Evolutionary conservation across 495 filamentous ascomycete species (phyloP).

Genomic region (Tetracladium marchalianum): DNA sequence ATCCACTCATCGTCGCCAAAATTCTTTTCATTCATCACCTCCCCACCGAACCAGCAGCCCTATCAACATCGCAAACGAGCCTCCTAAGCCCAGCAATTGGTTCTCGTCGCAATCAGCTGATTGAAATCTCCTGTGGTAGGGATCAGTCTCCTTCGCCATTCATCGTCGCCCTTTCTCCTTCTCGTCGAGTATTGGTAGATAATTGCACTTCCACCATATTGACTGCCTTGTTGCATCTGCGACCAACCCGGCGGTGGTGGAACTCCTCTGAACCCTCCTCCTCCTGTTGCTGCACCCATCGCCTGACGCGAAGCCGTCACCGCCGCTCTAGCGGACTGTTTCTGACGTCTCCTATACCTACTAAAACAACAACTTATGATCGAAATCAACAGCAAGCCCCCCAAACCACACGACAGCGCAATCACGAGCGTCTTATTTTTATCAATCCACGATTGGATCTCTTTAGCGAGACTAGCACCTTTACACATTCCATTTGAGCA

Average conservation of each 20-base stretch:
- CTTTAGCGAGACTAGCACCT: constrained; percentile 49
- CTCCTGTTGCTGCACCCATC: no score
- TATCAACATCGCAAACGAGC: neutral
- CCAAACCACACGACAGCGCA: constrained; percentile 58
- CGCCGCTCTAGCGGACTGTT: neutral
- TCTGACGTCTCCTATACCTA: constrained; percentile 37
- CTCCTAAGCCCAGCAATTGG: constrained; percentile 14
- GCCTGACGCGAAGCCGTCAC: constrained; percentile 3
- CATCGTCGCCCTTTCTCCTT: neutral
- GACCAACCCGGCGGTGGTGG: neutral
- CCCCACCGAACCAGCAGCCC: neutral
- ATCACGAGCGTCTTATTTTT: constrained; percentile 68
- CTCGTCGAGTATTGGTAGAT: constrained; percentile 14
- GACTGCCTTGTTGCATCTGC: neutral
- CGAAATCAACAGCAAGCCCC: constrained; percentile 53
- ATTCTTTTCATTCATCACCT: neutral
- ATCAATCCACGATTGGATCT: constrained; percentile 56
- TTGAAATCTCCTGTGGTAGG: constrained; percentile 16
- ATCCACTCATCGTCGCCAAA: constrained; percentile 10
- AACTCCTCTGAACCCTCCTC: no score
- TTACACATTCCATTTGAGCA: constrained; percentile 67
- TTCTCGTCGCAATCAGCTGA: constrained; percentile 16
- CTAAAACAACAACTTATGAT: constrained; percentile 49
- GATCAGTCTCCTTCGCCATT: constrained; percentile 10
- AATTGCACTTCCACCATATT: neutral